phyloP scores from a whole-genome alignment of 306 rosid genomes.

The Phaseolus lunatus region DNA sequence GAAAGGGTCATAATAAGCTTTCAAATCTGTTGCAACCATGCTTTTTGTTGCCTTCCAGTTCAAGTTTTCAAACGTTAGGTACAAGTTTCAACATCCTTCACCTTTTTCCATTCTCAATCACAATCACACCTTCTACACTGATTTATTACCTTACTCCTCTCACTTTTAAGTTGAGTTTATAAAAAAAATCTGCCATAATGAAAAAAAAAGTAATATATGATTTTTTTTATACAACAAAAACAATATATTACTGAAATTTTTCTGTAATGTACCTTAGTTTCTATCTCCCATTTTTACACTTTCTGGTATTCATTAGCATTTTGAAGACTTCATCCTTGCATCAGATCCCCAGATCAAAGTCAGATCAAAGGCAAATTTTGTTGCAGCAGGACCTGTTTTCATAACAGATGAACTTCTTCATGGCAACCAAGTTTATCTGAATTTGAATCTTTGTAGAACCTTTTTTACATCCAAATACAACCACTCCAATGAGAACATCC shows the following conservation, averaged over 20 bases:
- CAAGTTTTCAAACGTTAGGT: slow-evolving; percentile 57
- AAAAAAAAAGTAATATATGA: too few species aligned
- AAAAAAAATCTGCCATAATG: too few species aligned
- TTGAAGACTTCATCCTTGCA: slow-evolving; percentile 8
- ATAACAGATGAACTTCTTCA: slow-evolving; percentile 12
- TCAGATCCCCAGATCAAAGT: slow-evolving; percentile 31
- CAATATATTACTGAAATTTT: neutral
- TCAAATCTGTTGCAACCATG: slow-evolving; percentile 20
- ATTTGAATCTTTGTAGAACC: slow-evolving; percentile 12
- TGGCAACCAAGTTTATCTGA: slow-evolving; percentile 12
- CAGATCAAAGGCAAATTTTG: slow-evolving; percentile 33
- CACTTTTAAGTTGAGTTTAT: slow-evolving; percentile 37
- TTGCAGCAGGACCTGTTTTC: slow-evolving; percentile 25
- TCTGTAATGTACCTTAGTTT: slow-evolving; percentile 14
- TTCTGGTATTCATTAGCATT: neutral
- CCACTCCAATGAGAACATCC: slow-evolving; percentile 57
- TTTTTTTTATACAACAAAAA: too few species aligned
- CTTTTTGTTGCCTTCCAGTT: slow-evolving; percentile 53
- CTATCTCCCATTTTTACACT: slow-evolving; percentile 14
- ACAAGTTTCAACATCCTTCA: slow-evolving; percentile 52
- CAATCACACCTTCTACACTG: slow-evolving; percentile 54
- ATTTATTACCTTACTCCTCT: slow-evolving; percentile 52
- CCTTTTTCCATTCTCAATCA: slow-evolving; percentile 46
- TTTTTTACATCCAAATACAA: neutral
- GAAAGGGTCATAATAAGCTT: neutral